These are phyloP conservation scores for Przewalskia tangutica DNA, from an alignment of 257 asterid species.

Conservation along the genomic window DNA sequence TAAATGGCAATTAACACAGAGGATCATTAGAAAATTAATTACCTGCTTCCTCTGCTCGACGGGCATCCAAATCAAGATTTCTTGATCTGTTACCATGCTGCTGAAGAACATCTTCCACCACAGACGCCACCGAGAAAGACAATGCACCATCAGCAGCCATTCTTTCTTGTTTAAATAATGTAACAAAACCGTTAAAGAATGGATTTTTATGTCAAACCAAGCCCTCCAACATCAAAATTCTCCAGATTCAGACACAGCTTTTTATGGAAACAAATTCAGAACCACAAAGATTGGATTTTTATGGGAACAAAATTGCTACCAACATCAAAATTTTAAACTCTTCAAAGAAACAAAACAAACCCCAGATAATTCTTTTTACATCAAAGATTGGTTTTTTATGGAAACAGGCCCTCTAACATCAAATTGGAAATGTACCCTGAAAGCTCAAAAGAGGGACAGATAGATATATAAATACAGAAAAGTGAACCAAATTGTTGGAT, in stretches of 20 bases:
- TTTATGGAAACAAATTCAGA: background rate
- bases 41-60: conserved; percentile 96
- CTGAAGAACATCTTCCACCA: conserved; percentile 93
- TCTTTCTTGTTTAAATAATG: conserved; percentile 33
- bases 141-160: conserved; percentile 31
- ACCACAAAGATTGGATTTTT: background rate
- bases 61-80: conserved; percentile 76
- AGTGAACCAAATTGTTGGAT: background rate
- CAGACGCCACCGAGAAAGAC: conserved; percentile 76
- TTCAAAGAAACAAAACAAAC: too few species aligned
- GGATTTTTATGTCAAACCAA: background rate
- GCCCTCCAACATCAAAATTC: conserved; percentile 4
- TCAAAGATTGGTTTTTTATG: background rate
- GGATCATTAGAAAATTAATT: conserved; percentile 13
- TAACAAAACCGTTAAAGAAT: background rate
- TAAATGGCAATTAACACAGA: background rate
- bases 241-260: background rate
- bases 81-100: conserved; percentile 81
- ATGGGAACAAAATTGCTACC: background rate
- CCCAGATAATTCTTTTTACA: too few species aligned
- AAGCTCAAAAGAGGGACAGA: background rate
- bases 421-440: background rate
- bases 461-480: background rate
- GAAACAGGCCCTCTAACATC: background rate
- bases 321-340: too few species aligned